Evolutionary conservation across 2,329 filamentous ascomycete genomes (phyloP), one percentile per base, ranked within the genome.

Genomic region (Aspergillus vadensis): DNA sequence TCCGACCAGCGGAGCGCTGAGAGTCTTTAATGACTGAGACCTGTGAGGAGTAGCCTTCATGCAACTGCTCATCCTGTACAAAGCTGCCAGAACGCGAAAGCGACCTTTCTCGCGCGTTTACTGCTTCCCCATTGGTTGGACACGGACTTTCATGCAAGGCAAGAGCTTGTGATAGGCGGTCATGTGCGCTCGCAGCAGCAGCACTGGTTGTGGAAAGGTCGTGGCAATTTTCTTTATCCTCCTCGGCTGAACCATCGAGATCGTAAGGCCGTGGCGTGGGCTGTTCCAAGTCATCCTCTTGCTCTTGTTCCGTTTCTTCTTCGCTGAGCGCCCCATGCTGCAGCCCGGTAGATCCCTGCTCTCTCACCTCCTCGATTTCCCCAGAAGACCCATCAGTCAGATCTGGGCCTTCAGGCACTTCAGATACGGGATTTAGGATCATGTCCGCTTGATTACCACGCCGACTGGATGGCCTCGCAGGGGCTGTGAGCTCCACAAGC

Each of bases 221-320:
- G 27, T 75, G 67, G 57, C 75, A 73, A 53, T 82, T 82, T 64
- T 82, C 80, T 64, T 82, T 82, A 61, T 82, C 76, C 59, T 81
- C 80, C 41, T 80, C 79, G 9, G 68, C 70, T 10, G 75, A 69
- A 14, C 69, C 65, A 47, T 70, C 65, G 21, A 61, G 53, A 5
- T 36, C 32, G 12, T 71, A 67, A 51, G 72, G 72, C 48, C 67
- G 68, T 10, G 65, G 66, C 0, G 72, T 64, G 43, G 70, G 68
- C 25, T 69, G 64, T 15, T 61, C 64, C 9, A 57, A n/a, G 39
- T 78, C 72, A 44, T 80, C 79, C 60, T 81, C 79, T 58, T 79
- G 76, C 60, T 81, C 79, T 58, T 79, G 76, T 58, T 81, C 80
- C 0, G 80, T 82, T 65, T 82, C 80, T 58, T 78, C 79, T 65